Evolutionary conservation across 495 filamentous ascomycete genomes (phyloP), one percentile per base, ranked within the genome.

Genomic region (Aspergillus bertholletiae): DNA sequence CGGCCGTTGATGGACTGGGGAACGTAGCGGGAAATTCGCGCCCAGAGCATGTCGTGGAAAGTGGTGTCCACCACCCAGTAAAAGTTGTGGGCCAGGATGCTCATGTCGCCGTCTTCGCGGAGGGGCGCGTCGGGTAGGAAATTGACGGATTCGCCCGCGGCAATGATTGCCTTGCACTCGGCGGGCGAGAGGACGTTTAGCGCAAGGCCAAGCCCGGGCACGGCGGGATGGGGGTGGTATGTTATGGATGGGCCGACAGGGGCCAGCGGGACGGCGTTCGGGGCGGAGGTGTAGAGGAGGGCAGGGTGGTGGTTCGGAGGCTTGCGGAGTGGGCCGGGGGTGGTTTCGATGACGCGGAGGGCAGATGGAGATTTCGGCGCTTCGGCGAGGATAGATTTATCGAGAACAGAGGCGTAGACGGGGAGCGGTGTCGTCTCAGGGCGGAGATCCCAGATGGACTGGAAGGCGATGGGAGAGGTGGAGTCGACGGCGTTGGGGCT

Each of bases 51-150:
- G 35, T 73, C 68, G 44, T 73, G 70, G 64, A 73, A 73, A 17
- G 63, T 49, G 23, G 63, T 66, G 46, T 73, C 70, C 40, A 73
- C 60, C 11, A 73, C 56, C 70, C 70, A 73, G 60, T 73, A 73
- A 55, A 73, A 73, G 54, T 73, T 73, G 61, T 73, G 68, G n/a
- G 70, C 70, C 3, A 73, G 58, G 45, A 73, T 70, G 55, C 68
- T 72, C 55, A 70, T 57, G 35, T 71, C 70, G 7, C 67, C 68
- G 47, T 73, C 70, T 51, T 70, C 68, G 45, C 70, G 70, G 26
- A 72, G 60, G 39, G 70, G 70, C 8, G 65, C 68, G 34, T 73
- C 70, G 8, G 70, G 70, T 0, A 67, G 39, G 57, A 73, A 73
- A 35, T 61, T 63, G 51, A 73, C 67, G 17, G 68, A 70, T 60